A percentile compares a stretch with the other conserved stretches of the same genome.
phyloP scores from a whole-genome alignment of 2,329 filamentous ascomycete species.

The Mycosphaerella sp. region DNA sequence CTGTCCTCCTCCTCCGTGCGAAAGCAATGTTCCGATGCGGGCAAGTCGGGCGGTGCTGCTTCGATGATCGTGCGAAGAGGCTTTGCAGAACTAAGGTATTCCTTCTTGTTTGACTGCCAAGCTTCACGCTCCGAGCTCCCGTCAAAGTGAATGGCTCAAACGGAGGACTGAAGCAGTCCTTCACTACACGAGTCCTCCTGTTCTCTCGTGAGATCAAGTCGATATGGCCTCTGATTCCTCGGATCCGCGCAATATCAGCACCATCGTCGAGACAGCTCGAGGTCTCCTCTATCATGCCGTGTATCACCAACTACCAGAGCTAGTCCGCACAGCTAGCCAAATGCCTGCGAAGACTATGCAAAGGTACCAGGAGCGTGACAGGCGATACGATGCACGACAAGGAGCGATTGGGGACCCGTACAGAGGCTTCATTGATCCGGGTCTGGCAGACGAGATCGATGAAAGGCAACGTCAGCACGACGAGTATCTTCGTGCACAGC shows the following conservation, averaged over 20 bases:
- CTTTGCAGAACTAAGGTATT: too few species aligned
- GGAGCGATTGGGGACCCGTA: constrained; percentile 21
- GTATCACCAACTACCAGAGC: constrained; percentile 15
- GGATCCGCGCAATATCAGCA: constrained; percentile 15
- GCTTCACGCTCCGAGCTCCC: too few species aligned
- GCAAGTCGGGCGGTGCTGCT: neutral
- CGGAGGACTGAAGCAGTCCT: too few species aligned
- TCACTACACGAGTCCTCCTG: too few species aligned
- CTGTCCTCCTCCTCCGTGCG: too few species aligned
- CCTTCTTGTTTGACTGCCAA: too few species aligned
- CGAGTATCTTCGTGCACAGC: constrained; percentile 8
- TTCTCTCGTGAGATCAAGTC: too few species aligned
- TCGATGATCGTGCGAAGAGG: neutral
- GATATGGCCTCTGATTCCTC: constrained; percentile 10
- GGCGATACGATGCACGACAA: constrained; percentile 19
- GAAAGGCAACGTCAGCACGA: constrained; percentile 14
- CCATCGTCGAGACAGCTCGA: constrained; percentile 15
- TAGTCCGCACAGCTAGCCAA: constrained; percentile 13
- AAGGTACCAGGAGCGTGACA: constrained; percentile 18
- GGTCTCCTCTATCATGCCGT: constrained; percentile 11
- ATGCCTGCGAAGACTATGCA: constrained; percentile 16
- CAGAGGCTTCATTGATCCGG: constrained; percentile 20
- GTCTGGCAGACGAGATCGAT: constrained; percentile 19
- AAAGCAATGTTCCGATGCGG: too few species aligned
- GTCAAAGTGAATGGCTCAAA: too few species aligned